These are phyloP conservation scores for Zygoascus biomembranicola DNA, from an alignment of 805 yeast genomes.

Conservation along the genomic window DNA sequence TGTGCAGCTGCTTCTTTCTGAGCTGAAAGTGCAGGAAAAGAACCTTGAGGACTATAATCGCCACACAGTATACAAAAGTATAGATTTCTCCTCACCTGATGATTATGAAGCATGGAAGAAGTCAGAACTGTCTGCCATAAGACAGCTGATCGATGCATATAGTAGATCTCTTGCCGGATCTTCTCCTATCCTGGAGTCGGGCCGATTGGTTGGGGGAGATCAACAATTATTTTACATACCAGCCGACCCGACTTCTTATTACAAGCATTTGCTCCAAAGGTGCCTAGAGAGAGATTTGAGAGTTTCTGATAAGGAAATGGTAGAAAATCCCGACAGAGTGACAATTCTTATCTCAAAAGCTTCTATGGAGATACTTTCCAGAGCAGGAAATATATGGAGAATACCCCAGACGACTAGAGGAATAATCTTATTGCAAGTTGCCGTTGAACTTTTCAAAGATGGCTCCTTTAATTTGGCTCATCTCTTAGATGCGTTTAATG, in stretches of 20 bases:
- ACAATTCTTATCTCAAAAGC: conserved; percentile 34
- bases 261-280: conserved; percentile 33
- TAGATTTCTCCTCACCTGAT: conserved; percentile 31
- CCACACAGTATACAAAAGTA: conserved; percentile 23
- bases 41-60: conserved; percentile 25
- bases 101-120: conserved; percentile 37
- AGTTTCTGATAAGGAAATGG: conserved; percentile 14
- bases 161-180: neutral
- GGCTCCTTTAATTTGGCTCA: conserved; percentile 24
- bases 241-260: conserved; percentile 33
- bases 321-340: conserved; percentile 13
- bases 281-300: conserved; percentile 37
- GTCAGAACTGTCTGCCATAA: conserved; percentile 29
- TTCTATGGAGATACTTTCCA: conserved; percentile 35
- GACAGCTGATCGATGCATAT: conserved; percentile 22
- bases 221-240: conserved; percentile 32
- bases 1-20: conserved; percentile 28
- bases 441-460: conserved; percentile 30
- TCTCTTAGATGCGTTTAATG: conserved; percentile 30
- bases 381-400: conserved; percentile 52
- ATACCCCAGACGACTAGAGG: conserved; percentile 43
- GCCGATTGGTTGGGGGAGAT: conserved; percentile 1
- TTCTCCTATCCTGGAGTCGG: conserved; percentile 3
- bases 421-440: conserved; percentile 43
- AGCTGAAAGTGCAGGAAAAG: conserved; percentile 20